Conservation (phyloP, 139 green algal genomes). For the Chlorella sp. region DNA sequence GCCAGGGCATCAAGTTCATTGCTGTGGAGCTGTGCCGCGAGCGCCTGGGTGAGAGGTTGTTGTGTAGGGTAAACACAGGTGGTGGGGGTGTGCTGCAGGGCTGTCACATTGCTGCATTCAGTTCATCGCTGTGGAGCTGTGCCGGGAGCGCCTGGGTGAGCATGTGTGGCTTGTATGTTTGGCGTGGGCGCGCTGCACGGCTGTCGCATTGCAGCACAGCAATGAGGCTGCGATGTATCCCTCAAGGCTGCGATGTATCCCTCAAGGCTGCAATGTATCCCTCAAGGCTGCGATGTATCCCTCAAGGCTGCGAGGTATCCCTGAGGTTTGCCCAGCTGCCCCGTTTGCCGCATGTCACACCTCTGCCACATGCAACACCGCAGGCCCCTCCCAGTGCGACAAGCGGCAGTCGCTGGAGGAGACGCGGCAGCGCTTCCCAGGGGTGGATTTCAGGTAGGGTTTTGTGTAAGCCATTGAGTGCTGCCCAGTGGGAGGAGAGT, state of each 20-base stretch:
- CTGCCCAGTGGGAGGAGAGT: too few species aligned
- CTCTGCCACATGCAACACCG: background rate
- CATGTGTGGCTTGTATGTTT: background rate
- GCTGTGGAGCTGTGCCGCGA: slow-evolving; percentile 54
- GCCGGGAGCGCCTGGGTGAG: slow-evolving; percentile 52
- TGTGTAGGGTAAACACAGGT: background rate
- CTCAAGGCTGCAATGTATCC: background rate
- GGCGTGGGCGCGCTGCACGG: background rate
- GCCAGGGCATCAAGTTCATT: slow-evolving; percentile 35
- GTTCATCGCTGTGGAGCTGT: slow-evolving; percentile 50
- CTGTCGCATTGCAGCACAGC: background rate
- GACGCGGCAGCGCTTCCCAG: slow-evolving; percentile 44
- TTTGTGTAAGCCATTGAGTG: too few species aligned
- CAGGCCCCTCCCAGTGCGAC: slow-evolving; percentile 54
- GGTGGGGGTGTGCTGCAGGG: background rate
- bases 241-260: too few species aligned
- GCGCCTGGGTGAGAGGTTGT: slow-evolving; percentile 35
- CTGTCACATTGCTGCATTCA: background rate
- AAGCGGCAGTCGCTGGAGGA: slow-evolving; percentile 34
- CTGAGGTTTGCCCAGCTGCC: background rate
- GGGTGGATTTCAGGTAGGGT: slow-evolving; percentile 55
- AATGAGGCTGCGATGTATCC: background rate
- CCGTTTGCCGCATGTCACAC: background rate
- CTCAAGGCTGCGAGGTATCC: background rate
- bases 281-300: background rate